Evolutionary conservation across 1,284 basidiomycete genomes (phyloP).

Genomic region (Tilletia setariae): DNA sequence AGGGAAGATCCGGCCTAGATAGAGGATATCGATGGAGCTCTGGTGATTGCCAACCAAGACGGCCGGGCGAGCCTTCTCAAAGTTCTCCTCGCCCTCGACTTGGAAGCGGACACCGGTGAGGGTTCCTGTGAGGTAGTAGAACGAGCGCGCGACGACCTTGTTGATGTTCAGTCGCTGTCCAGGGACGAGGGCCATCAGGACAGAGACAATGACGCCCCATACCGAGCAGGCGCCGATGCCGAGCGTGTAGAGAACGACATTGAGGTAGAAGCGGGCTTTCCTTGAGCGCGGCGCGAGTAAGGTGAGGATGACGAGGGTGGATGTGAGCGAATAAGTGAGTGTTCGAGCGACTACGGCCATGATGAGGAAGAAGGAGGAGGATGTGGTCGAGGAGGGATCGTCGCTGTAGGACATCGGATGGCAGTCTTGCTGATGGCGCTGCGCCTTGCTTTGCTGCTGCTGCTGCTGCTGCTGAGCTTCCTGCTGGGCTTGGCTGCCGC

Average conservation of each 20-base stretch:
- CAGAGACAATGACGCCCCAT: slow-evolving; percentile 71
- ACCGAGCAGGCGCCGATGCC: slow-evolving; percentile 71
- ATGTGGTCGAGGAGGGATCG: background rate
- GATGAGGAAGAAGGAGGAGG: slow-evolving; percentile 17
- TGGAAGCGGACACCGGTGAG: slow-evolving; percentile 70
- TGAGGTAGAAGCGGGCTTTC: slow-evolving; percentile 43
- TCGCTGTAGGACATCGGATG: background rate
- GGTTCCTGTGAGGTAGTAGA: slow-evolving; percentile 70
- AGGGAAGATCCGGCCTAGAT: slow-evolving; percentile 83
- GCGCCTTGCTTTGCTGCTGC: background rate
- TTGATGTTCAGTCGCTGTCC: slow-evolving; percentile 75
- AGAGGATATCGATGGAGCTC: slow-evolving; percentile 54
- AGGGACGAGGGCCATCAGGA: slow-evolving; percentile 70
- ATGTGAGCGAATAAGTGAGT: slow-evolving; percentile 32
- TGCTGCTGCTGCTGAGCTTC: background rate
- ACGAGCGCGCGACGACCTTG: slow-evolving; percentile 76
- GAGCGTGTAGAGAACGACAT: slow-evolving; percentile 65
- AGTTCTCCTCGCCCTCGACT: slow-evolving; percentile 81
- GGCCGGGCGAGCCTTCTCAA: slow-evolving; percentile 63
- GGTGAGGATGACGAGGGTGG: slow-evolving; percentile 37
- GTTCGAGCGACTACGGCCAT: slow-evolving; percentile 42
- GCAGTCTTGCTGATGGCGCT: background rate
- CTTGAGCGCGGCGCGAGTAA: slow-evolving; percentile 43
- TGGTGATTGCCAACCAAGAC: slow-evolving; percentile 91
- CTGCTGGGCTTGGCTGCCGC: too few relatives aligned